Conservation (phyloP, 768 basidiomycete genomes). For the Termitomyces eurrhizus region DNA sequence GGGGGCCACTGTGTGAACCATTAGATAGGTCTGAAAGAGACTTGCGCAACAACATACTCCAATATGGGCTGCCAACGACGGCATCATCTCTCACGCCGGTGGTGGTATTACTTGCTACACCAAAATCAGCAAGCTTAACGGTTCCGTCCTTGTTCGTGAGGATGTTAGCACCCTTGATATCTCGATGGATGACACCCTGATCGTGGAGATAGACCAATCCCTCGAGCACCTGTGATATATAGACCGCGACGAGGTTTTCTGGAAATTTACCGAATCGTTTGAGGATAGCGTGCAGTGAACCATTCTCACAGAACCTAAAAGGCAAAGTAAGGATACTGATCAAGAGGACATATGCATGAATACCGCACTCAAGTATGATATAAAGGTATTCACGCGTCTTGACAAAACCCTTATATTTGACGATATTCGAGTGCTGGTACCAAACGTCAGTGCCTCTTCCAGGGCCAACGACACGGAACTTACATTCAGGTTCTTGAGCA, state of each 20-base stretch:
- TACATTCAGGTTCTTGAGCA: conserved; percentile 96
- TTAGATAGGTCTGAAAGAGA: background rate
- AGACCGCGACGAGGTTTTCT: conserved; percentile 92
- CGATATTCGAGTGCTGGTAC: conserved; percentile 89
- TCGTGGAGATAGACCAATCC: conserved; percentile 97
- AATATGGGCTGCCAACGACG: conserved; percentile 97
- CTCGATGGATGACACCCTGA: conserved; percentile 98
- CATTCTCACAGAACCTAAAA: conserved; percentile 92
- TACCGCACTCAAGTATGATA: conserved; percentile 88
- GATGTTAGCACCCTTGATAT: conserved; percentile 99
- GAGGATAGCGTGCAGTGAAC: conserved; percentile 90
- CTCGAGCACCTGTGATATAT: conserved; percentile 94
- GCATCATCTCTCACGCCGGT: conserved; percentile 80
- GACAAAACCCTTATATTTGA: conserved; percentile 98
- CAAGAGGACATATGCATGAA: background rate
- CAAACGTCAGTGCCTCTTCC: conserved; percentile 1
- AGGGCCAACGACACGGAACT: conserved; percentile 18
- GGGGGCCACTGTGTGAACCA: conserved; percentile 74
- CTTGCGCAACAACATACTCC: conserved; percentile 61
- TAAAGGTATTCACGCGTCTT: conserved; percentile 92
- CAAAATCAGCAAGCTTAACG: conserved; percentile 99
- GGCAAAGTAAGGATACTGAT: conserved; percentile 1
- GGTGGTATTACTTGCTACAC: conserved; percentile 80
- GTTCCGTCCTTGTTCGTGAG: conserved; percentile 98
- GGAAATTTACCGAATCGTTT: conserved; percentile 99